Evolutionary conservation across 164 flowering plant genomes (phyloP), one percentile per base, ranked within the genome.

Genomic region (Liquidambar formosana): DNA sequence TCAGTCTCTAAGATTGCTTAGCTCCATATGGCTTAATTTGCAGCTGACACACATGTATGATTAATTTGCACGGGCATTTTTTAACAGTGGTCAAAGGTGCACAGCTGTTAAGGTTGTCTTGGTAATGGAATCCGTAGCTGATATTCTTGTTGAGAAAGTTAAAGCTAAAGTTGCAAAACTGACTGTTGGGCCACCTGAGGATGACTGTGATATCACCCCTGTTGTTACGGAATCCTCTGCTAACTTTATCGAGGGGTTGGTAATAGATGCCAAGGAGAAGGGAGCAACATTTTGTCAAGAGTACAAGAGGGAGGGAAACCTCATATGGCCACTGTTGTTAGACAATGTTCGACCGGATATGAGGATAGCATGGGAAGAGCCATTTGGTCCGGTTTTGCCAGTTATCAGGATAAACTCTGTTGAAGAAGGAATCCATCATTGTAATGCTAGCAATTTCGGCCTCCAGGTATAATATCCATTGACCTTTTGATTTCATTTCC

Each of bases 361-460:
- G 99, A 87, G 99, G 73, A 93, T 96, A 3, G 99, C 99, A 6
- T 93, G 98, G 98, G 98, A 92, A 64, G 98, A 94, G 68, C 98
- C 98, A 0, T 94, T 94, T 66, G 98, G 98, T 0, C 98, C 97
- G 0, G 88, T 92, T 26, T 67, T 94, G 77, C 98, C 98, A 0
- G 91, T 94, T 11, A 80, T 94, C 60, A 78, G 98, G 79, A 92
- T 94, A 76, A 86, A 60, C 72, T 82, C 98, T 22, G 81, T 86
- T 11, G 96, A 94, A 78, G 93, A 94, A 85, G 98, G 96, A 46
- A 88, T 94, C 76, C 87, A 94, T 73, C 98, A 92, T 51, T 94
- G 98, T 84, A 94, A 94, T 78, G 98, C 97, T 33, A 94, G 98
- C 81, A 94, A 94, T 68, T 94, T 94, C 61, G 99, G 98, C 10